Evolutionary conservation across 441 rosid genomes (phyloP).

Genomic region (Syzygium malaccense): DNA sequence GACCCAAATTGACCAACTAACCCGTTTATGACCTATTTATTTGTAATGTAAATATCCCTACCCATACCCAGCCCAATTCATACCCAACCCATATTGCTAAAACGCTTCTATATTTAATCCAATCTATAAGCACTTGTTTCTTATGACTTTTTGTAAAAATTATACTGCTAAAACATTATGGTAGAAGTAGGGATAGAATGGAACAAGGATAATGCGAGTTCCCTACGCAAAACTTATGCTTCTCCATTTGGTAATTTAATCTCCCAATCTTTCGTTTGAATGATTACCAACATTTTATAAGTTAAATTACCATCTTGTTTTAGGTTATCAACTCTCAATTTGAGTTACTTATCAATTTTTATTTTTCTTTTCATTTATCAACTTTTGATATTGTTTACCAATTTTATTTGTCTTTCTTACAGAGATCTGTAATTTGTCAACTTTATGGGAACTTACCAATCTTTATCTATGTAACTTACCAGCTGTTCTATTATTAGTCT

Average conservation of each 20-base stretch:
- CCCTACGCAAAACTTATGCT: not conserved
- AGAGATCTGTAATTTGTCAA: not conserved
- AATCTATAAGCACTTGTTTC: no score
- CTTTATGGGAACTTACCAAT: not conserved
- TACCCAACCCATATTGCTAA: no score
- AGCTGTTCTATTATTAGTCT: not conserved
- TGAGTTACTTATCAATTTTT: not conserved
- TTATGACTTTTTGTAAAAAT: no score
- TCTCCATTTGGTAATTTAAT: not conserved
- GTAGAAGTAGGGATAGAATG: not conserved
- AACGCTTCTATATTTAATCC: no score
- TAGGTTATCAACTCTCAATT: not conserved
- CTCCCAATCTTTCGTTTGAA: not conserved
- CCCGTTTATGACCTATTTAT: no score
- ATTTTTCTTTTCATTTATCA: not conserved
- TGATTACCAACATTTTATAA: not conserved
- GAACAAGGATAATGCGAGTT: not conserved
- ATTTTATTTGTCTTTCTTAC: not conserved
- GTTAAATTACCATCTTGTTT: not conserved
- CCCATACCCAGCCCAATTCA: no score
- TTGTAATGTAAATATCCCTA: no score
- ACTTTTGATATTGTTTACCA: not conserved
- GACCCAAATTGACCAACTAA: no score
- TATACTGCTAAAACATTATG: no score
- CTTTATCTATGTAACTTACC: not conserved